Percentiles rank a stretch among this genome's conserved stretches.
phyloP scores from a whole-genome alignment of 306 rosid genomes.

The Cucurbita maxima region DNA sequence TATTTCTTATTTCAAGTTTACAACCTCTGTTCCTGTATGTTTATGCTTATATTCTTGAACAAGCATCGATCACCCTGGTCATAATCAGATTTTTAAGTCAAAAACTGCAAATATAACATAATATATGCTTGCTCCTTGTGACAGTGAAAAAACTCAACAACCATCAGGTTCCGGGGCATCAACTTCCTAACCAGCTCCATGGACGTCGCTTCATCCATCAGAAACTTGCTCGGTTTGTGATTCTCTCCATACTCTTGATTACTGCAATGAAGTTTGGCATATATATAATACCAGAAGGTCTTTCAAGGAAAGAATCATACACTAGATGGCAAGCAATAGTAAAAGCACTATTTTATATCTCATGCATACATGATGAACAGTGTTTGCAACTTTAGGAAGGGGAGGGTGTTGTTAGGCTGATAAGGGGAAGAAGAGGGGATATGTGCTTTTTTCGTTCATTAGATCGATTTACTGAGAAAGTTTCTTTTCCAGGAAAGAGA shows the following conservation, averaged over 20 bases:
- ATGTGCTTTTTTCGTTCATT: not conserved
- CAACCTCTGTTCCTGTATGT: not conserved
- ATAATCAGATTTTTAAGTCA: not conserved
- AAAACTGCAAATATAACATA: not conserved
- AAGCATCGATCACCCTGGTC: not conserved
- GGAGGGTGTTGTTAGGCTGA: not conserved
- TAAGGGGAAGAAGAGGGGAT: not conserved
- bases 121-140: not conserved
- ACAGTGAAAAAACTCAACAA: not conserved
- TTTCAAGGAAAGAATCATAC: not conserved
- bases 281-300: not conserved
- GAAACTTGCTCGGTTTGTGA: not conserved
- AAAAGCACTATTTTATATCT: not conserved
- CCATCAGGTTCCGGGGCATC: not conserved
- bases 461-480: not conserved
- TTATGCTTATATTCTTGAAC: not conserved
- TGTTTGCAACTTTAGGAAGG: not conserved
- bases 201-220: not conserved
- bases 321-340: not conserved
- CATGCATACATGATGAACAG: not conserved
- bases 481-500: constrained; percentile 25
- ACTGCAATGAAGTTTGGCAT: not conserved
- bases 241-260: not conserved
- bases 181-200: not conserved
- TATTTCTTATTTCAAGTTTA: not conserved